Evolutionary conservation across 192 early-diverging fungal genomes (phyloP).

Genomic region (Phlyctochytrium planicorne): DNA sequence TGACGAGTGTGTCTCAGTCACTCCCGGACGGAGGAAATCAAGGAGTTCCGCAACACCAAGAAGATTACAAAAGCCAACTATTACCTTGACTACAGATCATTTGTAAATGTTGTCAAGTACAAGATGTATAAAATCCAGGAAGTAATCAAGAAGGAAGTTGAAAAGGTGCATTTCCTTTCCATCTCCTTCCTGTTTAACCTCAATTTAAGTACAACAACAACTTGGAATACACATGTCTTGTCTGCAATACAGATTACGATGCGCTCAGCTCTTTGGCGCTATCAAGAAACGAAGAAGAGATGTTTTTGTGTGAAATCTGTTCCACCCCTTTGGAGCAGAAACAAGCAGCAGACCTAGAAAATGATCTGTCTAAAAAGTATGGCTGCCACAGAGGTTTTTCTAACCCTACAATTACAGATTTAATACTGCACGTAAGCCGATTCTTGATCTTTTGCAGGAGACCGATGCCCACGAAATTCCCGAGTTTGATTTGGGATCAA

Average conservation of each 20-base stretch:
- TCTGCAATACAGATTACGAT: conserved; percentile 20
- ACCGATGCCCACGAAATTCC: conserved; percentile 38
- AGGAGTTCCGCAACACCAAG: conserved; percentile 28
- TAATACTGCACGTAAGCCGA: conserved; percentile 38
- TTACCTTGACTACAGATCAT: conserved; percentile 90
- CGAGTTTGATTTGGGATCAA: conserved; percentile 19
- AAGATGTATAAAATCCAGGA: conserved; percentile 79
- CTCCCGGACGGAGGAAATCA: background rate
- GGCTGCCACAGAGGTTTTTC: background rate
- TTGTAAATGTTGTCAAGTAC: conserved; percentile 91
- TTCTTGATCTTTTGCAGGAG: conserved; percentile 39
- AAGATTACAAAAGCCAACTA: conserved; percentile 45
- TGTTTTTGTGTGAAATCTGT: conserved; percentile 26
- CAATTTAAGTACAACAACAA: conserved; percentile 36
- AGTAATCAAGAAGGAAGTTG: conserved; percentile 40
- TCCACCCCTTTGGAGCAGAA: conserved; percentile 12
- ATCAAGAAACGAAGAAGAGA: conserved; percentile 4
- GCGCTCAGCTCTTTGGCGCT: conserved; percentile 1
- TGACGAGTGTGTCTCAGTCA: background rate
- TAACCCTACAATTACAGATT: conserved; percentile 22
- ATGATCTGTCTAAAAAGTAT: conserved; percentile 16
- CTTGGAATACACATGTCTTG: conserved; percentile 36
- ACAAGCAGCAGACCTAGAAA: conserved; percentile 20
- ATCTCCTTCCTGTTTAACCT: conserved; percentile 8
- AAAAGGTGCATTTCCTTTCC: conserved; percentile 25